Evolutionary conservation across 495 filamentous ascomycete species (phyloP).

Genomic region (Penicilliopsis zonata): DNA sequence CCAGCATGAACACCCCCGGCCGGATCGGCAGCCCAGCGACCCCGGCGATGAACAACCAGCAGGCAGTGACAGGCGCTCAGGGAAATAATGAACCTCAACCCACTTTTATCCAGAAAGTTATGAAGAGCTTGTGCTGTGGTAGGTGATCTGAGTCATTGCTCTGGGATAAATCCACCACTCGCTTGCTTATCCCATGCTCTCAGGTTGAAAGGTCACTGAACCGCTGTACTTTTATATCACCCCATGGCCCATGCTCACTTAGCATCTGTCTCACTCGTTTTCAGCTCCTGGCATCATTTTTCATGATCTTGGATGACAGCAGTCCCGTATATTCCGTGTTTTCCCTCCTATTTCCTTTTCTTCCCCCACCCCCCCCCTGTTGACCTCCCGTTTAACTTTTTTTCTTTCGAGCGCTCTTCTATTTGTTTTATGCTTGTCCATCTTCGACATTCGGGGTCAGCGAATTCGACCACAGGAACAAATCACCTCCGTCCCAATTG

Average conservation of each 20-base stretch:
- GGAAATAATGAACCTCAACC: constrained; percentile 36
- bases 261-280: constrained; percentile 11
- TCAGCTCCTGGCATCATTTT: constrained; percentile 20
- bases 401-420: background rate
- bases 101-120: constrained; percentile 51
- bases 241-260: constrained; percentile 11
- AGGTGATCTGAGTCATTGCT: constrained; percentile 26
- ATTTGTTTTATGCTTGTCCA: background rate
- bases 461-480: too few relatives aligned
- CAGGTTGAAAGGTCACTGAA: constrained; percentile 18
- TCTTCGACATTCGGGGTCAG: too few relatives aligned
- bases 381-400: constrained; percentile 5
- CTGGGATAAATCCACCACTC: constrained; percentile 4
- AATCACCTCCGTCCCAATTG: too few relatives aligned
- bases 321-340: constrained; percentile 13
- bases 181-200: constrained; percentile 19
- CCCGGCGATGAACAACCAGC: constrained; percentile 40
- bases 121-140: constrained; percentile 77
- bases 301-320: constrained; percentile 12
- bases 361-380: constrained; percentile 1
- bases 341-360: constrained; percentile 8
- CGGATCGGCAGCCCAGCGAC: constrained; percentile 47
- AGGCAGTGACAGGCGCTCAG: constrained; percentile 22
- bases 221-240: constrained; percentile 15
- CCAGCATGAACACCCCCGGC: constrained; percentile 68